Conservation (phyloP, 2,329 filamentous ascomycete species). For the Fusarium papillatum region DNA sequence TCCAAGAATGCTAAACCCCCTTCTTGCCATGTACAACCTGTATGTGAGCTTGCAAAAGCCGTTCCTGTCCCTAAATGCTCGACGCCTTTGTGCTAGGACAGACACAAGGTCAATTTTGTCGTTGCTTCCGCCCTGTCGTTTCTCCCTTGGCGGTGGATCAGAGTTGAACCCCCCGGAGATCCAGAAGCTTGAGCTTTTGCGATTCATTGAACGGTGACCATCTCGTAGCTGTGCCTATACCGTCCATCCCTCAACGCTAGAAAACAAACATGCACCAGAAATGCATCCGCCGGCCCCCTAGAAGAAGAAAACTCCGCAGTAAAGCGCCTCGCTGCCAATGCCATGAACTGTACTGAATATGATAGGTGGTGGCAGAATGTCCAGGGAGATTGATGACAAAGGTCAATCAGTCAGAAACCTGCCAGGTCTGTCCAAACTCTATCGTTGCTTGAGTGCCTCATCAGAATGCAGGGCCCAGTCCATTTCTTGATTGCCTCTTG, state of each 20-base stretch:
- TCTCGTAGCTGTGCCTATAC: constrained; percentile 6
- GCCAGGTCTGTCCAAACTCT: constrained; percentile 23
- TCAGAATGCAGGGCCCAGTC: constrained; percentile 90
- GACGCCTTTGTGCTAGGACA: constrained; percentile 4
- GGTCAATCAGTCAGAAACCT: constrained; percentile 19
- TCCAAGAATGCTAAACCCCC: neutral
- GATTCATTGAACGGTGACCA: constrained; percentile 8
- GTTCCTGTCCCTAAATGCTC: neutral
- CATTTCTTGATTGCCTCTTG: constrained; percentile 93
- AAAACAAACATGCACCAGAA: constrained; percentile 43
- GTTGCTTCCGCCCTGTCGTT: neutral
- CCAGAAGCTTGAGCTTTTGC: constrained; percentile 15
- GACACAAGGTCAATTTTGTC: neutral
- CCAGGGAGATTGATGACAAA: constrained; percentile 28
- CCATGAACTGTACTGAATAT: constrained; percentile 44
- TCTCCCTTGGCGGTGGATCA: neutral
- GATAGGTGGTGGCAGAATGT: constrained; percentile 39
- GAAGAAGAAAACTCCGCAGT: constrained; percentile 46
- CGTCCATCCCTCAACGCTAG: constrained; percentile 28
- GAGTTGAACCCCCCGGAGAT: constrained; percentile 4
- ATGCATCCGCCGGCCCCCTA: constrained; percentile 38
- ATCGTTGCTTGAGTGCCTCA: constrained; percentile 8
- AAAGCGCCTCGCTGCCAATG: constrained; percentile 52
- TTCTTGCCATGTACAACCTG: constrained; percentile 1
- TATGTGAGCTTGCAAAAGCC: constrained; percentile 3